phyloP scores from a whole-genome alignment of 495 filamentous ascomycete species.

The Neurospora sp. region DNA sequence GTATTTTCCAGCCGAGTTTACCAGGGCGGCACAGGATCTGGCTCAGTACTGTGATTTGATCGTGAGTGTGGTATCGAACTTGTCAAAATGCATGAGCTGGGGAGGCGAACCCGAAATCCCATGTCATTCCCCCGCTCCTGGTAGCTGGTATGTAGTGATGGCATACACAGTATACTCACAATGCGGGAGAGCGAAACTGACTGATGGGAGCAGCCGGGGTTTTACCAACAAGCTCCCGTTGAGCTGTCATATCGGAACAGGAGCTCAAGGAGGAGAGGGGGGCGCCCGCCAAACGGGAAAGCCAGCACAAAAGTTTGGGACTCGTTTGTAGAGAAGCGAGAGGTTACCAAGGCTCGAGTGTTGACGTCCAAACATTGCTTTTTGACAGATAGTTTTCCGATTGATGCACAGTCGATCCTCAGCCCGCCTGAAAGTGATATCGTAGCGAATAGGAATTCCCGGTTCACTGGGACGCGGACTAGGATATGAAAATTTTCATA shows the following conservation, averaged over 20 bases:
- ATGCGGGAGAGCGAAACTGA: neutral
- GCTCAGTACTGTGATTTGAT: neutral
- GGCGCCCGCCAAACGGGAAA: neutral
- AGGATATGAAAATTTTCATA: neutral
- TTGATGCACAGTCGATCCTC: neutral
- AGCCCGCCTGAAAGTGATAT: neutral
- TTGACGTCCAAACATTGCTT: neutral
- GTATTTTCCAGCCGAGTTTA: neutral
- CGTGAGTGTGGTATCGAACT: neutral
- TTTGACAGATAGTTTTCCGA: neutral
- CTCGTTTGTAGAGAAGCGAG: neutral
- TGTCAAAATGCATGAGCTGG: neutral
- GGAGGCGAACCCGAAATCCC: neutral
- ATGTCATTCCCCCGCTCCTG: neutral
- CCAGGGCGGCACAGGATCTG: neutral
- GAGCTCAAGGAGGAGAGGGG: neutral
- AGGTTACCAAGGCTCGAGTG: neutral
- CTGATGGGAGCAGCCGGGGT: neutral
- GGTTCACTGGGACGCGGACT: neutral
- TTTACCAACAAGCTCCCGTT: neutral
- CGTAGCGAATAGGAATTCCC: neutral
- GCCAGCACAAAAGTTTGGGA: neutral
- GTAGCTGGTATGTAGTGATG: neutral
- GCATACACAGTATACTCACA: neutral
- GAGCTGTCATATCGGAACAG: neutral